phyloP scores from a whole-genome alignment of 169 alveolate genomes.

The Plasmodium ovale region DNA sequence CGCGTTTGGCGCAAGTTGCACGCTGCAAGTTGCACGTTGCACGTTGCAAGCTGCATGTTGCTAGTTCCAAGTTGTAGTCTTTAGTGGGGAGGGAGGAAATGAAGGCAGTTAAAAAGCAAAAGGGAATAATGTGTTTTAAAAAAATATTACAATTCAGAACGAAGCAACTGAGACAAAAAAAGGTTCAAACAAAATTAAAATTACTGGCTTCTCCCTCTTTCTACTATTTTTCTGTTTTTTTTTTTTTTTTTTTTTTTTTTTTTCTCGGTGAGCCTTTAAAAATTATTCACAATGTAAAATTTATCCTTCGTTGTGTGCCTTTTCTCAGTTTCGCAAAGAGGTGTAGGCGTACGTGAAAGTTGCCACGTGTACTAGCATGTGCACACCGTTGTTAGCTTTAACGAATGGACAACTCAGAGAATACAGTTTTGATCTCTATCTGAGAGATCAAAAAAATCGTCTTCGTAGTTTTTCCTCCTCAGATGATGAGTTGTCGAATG shows the following conservation, averaged over 20 bases:
- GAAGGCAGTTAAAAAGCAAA: background rate
- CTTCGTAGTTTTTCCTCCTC: constrained; percentile 83
- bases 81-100: too few species aligned
- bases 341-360: too few species aligned
- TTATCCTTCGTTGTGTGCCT: too few species aligned
- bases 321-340: too few species aligned
- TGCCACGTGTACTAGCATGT: too few species aligned
- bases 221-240: background rate
- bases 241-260: background rate
- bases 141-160: constrained; percentile 12
- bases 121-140: background rate
- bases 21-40: too few species aligned
- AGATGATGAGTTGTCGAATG: constrained; percentile 78
- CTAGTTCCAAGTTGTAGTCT: too few species aligned
- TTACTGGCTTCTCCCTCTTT: background rate
- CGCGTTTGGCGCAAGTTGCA: too few species aligned
- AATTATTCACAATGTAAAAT: too few species aligned
- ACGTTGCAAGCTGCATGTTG: too few species aligned
- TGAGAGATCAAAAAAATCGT: constrained; percentile 83
- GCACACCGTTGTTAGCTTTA: too few species aligned
- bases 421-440: constrained; percentile 82
- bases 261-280: too few species aligned
- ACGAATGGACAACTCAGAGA: background rate
- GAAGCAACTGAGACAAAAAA: constrained; percentile 20
- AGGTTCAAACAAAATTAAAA: constrained; percentile 9